phyloP scores from a whole-genome alignment of 225 moss, liverwort and hornwort species.

The Antitrichia curtipendula region DNA sequence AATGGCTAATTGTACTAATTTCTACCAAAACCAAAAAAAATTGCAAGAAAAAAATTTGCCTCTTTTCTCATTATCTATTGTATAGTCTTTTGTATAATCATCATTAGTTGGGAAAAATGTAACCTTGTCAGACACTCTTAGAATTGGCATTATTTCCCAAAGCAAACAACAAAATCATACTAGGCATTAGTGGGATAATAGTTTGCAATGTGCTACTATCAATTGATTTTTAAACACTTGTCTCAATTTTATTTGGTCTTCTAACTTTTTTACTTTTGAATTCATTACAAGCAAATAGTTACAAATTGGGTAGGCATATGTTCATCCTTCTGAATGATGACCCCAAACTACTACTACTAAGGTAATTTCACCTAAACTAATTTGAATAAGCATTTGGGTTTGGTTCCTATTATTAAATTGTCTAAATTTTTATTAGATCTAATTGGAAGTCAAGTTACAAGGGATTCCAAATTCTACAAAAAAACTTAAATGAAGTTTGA shows the following conservation, averaged over 20 bases:
- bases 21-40: neutral
- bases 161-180: rapidly evolving
- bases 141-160: neutral
- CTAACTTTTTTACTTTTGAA: neutral
- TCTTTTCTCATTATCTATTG: no score
- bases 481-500: neutral
- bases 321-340: neutral
- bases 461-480: neutral
- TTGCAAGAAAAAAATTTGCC: rapidly evolving
- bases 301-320: no score
- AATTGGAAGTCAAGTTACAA: rapidly evolving
- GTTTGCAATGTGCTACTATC: rapidly evolving
- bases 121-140: neutral
- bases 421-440: no score
- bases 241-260: neutral
- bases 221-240: neutral
- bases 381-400: neutral
- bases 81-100: no score
- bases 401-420: neutral
- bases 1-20: no score
- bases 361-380: neutral
- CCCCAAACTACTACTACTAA: rapidly evolving
- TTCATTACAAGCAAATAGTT: no score
- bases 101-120: neutral
- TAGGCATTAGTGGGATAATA: rapidly evolving